Evolutionary conservation across 2,329 filamentous ascomycete species (phyloP).

Genomic region (Aspergillus persii): DNA sequence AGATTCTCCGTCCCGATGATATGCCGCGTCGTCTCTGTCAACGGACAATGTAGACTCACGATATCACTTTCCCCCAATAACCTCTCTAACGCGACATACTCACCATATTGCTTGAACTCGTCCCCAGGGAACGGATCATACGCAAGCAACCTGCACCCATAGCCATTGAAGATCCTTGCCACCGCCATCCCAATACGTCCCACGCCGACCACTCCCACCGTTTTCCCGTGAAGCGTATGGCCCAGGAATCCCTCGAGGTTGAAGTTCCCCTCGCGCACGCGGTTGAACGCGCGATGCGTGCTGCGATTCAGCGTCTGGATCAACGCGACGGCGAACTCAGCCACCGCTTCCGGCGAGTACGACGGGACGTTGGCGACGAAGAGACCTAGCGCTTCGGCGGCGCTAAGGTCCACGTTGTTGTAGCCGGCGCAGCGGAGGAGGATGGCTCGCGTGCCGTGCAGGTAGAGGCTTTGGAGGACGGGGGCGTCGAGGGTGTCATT

Average conservation of each 20-base stretch:
- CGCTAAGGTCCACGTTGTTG: constrained; percentile 63
- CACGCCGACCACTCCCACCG: constrained; percentile 64
- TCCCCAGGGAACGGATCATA: constrained; percentile 57
- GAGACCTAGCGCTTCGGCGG: constrained; percentile 55
- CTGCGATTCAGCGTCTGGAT: constrained; percentile 67
- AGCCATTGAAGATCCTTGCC: constrained; percentile 62
- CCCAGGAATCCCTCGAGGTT: constrained; percentile 60
- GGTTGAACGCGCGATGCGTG: constrained; percentile 66
- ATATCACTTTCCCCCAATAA: constrained; percentile 59
- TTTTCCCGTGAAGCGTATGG: constrained; percentile 61
- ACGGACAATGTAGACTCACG: constrained; percentile 65
- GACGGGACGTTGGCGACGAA: constrained; percentile 66
- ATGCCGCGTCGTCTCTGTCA: constrained; percentile 59
- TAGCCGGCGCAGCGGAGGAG: constrained; percentile 67
- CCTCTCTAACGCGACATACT: constrained; percentile 54
- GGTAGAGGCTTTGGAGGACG: constrained; percentile 53
- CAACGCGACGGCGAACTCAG: constrained; percentile 67
- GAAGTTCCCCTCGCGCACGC: constrained; percentile 68
- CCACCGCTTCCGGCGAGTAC: constrained; percentile 68
- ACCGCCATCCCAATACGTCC: constrained; percentile 64
- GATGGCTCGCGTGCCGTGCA: constrained; percentile 55
- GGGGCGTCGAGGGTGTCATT: constrained; percentile 58
- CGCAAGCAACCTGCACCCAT: constrained; percentile 62
- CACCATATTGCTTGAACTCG: constrained; percentile 49
- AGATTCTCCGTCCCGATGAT: constrained; percentile 59